Evolutionary conservation across 1,284 basidiomycete genomes (phyloP), one percentile per base, ranked within the genome.

Genomic region (Trichosporon ovoides): DNA sequence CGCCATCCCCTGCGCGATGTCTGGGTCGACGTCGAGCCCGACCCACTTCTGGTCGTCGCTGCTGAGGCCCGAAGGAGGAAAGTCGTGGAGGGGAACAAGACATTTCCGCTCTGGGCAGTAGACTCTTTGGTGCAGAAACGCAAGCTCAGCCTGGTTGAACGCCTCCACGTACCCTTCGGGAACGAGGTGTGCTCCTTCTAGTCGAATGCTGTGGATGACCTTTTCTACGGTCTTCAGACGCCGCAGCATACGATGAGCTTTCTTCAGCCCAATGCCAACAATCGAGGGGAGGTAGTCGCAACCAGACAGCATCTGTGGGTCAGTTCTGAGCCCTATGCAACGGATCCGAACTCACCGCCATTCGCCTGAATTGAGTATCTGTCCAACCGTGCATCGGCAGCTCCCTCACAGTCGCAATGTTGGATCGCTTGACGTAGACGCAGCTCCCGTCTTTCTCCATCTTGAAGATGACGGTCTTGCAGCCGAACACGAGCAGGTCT

Each of bases 271-370:
- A 35, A 99, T 81, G 1, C 95, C 95, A 70, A 86, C 91, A 69
- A 98, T 92, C 1, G 93, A 94, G 66, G 97, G 94, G 37, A 98
- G 83, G 75, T 99, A 99, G 75, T 99, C 96, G 74, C 96, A 98
- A 3, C 96, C 96, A 57, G 90, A 91, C 38, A 99, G 82, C 73
- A 99, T 98, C 78, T 80, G 59, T 28, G 3, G 22, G 55, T 52
- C 14, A 52, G 40, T 3, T 19, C 6, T 3, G 20, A 1, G 24
- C 19, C 18, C 6, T 3, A 20, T 1, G 24, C 19, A 10, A 33
- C 49, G 33, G 3, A 4, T n/a, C 13, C 24, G 14, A 16, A 72
- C 78, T 65, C 54, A 80, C 77, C 22, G 94, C 89, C 92, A 97
- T 97, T 36, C 88, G 82, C 22, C 96, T 84, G 72, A 98, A 97